A percentile compares a stretch with the other conserved stretches of the same genome.
Conservation (phyloP, 805 yeast genomes). For the Danielozyma ontarioensis region DNA sequence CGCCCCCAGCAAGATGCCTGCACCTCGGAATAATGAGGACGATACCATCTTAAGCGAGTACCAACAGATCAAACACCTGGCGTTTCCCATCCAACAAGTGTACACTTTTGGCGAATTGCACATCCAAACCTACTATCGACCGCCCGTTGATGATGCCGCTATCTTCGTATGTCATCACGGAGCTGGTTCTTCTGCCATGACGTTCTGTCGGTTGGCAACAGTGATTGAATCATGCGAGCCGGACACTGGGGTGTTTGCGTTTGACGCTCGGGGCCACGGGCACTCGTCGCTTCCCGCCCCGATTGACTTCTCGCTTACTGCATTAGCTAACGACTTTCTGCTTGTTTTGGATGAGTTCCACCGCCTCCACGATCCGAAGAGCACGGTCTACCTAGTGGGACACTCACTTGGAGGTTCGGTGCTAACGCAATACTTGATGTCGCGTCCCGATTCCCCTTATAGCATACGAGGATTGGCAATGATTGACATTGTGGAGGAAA, state of each 20-base stretch:
- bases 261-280: constrained; percentile 89
- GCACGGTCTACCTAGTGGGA: constrained; percentile 59
- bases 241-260: constrained; percentile 57
- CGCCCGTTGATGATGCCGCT: constrained; percentile 47
- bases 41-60: constrained; percentile 1
- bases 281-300: constrained; percentile 12
- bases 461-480: constrained; percentile 63
- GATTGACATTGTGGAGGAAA: constrained; percentile 92
- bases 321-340: constrained; percentile 55
- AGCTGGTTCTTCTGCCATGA: constrained; percentile 83
- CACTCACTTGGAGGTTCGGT: constrained; percentile 94
- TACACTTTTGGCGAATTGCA: constrained; percentile 9
- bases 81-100: constrained; percentile 14
- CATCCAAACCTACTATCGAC: constrained; percentile 48
- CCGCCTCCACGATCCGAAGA: constrained; percentile 5
- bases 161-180: constrained; percentile 85
- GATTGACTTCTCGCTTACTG: constrained; percentile 38
- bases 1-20: not conserved
- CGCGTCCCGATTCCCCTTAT: constrained; percentile 11
- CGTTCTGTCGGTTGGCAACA: constrained; percentile 57
- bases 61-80: constrained; percentile 5
- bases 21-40: too few relatives aligned
- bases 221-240: constrained; percentile 17
- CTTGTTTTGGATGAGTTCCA: constrained; percentile 40
- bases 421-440: constrained; percentile 46